Evolutionary conservation across 1,284 basidiomycete genomes (phyloP), one percentile per base, ranked within the genome.

Genomic region (Boletus mariae): DNA sequence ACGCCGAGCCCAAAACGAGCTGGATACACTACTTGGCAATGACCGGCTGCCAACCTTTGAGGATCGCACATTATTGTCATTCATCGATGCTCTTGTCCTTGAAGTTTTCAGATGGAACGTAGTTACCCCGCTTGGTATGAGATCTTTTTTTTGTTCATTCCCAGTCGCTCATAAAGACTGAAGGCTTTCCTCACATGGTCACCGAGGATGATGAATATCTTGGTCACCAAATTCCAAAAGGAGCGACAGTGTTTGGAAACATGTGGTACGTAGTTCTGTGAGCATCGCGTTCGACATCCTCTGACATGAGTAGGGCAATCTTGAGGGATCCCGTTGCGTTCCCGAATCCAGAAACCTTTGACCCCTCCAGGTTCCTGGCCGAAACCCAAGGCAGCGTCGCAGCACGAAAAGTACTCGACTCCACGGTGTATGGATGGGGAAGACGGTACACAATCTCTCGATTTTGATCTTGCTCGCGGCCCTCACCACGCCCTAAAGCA

Each of bases 141-240:
- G 6, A 35, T n/a, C 15, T 9, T 29, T 10, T 34, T 37, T 11
- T 1, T 20, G 2, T 20, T 20, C 25, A 29, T 29, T 9, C 8
- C 29, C 29, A 8, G 29, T 11, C 6, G 6, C 11, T 32, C 55
- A 15, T 47, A 2, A 4, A 37, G 4, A 10, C 11, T 13, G 11
- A 13, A 60, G 58, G 59, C 11, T 31, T 60, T 5, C 56, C 59
- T 20, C 59, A 60, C 34, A 47, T 58, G 48, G 53, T 58, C 13
- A 53, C 25, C 4, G 28, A 55, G 26, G 59, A 58, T 13, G 59
- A 60, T 12, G 51, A 55, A 20, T 60, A 60, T 20, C 48, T 55
- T 7, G 55, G 59, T 25, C 54, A 48, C 38, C 29, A 23, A 2
- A 52, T 52, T 23, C 45, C 51, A 35, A 47, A 52, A n/a, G 51